phyloP scores from a whole-genome alignment of 2,329 filamentous ascomycete species.

The Cladosporium velox region DNA sequence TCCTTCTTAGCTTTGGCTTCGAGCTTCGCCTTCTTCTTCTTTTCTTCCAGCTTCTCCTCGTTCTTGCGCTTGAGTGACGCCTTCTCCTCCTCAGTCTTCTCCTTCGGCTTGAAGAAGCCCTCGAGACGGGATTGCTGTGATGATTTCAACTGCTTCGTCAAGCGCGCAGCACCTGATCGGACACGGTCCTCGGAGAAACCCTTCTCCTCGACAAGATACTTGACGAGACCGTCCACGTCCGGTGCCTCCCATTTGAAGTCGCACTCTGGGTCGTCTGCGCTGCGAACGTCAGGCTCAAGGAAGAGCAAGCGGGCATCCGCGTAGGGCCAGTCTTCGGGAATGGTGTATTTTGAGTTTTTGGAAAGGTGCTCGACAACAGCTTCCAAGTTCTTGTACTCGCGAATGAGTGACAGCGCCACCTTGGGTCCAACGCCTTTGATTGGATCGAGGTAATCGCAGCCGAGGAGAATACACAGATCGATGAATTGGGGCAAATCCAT shows the following conservation, averaged over 20 bases:
- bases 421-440: slow-evolving; percentile 91
- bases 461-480: slow-evolving; percentile 94
- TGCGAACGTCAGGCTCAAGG: slow-evolving; percentile 82
- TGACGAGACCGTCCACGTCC: slow-evolving; percentile 83
- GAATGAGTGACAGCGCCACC: slow-evolving; percentile 90
- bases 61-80: slow-evolving; percentile 86
- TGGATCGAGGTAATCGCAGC: slow-evolving; percentile 96
- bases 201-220: slow-evolving; percentile 90
- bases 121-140: slow-evolving; percentile 89
- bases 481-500: slow-evolving; percentile 94
- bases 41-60: slow-evolving; percentile 86
- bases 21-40: slow-evolving; percentile 93
- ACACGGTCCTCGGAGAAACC: slow-evolving; percentile 97
- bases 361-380: slow-evolving; percentile 80
- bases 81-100: slow-evolving; percentile 85
- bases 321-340: slow-evolving; percentile 98
- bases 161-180: slow-evolving; percentile 70
- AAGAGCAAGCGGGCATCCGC: slow-evolving; percentile 89
- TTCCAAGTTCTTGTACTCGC: slow-evolving; percentile 85
- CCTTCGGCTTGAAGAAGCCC: slow-evolving; percentile 93
- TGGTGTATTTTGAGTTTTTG: slow-evolving; percentile 74
- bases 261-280: slow-evolving; percentile 80
- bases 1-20: slow-evolving; percentile 95
- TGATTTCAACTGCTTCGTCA: slow-evolving; percentile 88
- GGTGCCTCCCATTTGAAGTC: slow-evolving; percentile 98